phyloP scores from a whole-genome alignment of 2,329 filamentous ascomycete species.

The Microsporum ferrugineum region DNA sequence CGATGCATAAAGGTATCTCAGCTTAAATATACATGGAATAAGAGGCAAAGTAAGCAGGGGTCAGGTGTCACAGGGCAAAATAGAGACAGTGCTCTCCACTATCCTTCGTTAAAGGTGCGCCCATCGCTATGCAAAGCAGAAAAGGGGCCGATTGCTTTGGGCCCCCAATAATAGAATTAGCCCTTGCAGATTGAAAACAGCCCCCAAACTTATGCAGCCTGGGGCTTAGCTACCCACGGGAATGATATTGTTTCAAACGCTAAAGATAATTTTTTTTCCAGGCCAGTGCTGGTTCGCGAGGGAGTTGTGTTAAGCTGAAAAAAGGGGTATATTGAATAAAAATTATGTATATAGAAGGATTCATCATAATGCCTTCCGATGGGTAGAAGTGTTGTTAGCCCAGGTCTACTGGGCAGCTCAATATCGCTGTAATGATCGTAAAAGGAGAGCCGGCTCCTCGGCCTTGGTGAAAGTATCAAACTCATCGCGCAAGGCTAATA shows the following conservation, averaged over 20 bases:
- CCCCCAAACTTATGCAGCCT: neutral
- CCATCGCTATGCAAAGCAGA: neutral
- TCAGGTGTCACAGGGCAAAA: neutral
- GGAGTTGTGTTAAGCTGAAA: neutral
- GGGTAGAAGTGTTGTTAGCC: neutral
- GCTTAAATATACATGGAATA: neutral
- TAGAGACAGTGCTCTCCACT: neutral
- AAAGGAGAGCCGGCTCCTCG: neutral
- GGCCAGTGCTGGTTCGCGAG: neutral
- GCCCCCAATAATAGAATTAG: neutral
- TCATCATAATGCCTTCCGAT: constrained; percentile 1
- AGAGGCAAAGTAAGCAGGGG: neutral
- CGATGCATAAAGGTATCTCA: neutral
- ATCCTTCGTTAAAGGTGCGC: neutral
- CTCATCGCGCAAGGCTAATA: neutral
- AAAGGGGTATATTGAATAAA: constrained; percentile 5
- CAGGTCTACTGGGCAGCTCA: neutral
- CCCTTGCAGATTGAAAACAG: neutral
- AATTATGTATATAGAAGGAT: constrained; percentile 4
- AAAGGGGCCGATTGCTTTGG: neutral
- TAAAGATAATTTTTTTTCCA: neutral
- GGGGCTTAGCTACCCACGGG: neutral
- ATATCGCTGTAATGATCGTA: neutral
- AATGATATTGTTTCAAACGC: neutral
- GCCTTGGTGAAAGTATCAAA: neutral